Conservation (phyloP, 1,139 yeast species). For the Taiozyma sp. region DNA sequence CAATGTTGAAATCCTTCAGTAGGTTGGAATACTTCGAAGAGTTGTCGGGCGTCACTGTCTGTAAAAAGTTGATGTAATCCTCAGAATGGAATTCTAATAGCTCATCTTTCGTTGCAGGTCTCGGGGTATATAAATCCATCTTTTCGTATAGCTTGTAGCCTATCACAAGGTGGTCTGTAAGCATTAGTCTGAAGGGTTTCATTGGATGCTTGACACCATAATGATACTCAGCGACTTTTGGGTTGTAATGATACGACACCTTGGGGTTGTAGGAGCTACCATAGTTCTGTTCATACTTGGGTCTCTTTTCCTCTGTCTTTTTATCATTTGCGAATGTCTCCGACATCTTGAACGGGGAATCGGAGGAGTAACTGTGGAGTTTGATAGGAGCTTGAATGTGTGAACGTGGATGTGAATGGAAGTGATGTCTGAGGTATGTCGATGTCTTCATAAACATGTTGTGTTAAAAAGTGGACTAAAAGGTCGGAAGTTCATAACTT, state of each 20-base stretch:
- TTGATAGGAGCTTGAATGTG: background rate
- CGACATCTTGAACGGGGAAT: constrained; percentile 4
- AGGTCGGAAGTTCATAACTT: background rate
- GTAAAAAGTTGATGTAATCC: constrained; percentile 80
- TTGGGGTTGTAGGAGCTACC: constrained; percentile 38
- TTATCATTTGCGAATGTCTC: constrained; percentile 42
- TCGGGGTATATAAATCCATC: constrained; percentile 86
- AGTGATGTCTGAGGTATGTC: background rate
- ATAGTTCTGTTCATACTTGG: constrained; percentile 43
- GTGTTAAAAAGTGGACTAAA: background rate
- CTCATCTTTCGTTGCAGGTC: constrained; percentile 79
- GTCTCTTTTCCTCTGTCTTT: constrained; percentile 54
- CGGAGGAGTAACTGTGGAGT: background rate
- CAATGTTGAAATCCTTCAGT: constrained; percentile 80
- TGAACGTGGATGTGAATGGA: background rate
- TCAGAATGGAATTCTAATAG: constrained; percentile 77
- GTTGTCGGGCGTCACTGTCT: constrained; percentile 79
- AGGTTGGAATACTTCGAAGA: constrained; percentile 54
- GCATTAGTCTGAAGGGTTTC: constrained; percentile 95
- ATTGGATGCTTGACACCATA: constrained; percentile 94
- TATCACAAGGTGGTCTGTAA: constrained; percentile 87
- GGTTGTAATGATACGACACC: constrained; percentile 88
- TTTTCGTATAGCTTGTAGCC: constrained; percentile 81
- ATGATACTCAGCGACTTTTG: constrained; percentile 76
- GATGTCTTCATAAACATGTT: background rate